Evolutionary conservation across 2,329 filamentous ascomycete species (phyloP).

Genomic region (Penicillium fuscoglaucum): DNA sequence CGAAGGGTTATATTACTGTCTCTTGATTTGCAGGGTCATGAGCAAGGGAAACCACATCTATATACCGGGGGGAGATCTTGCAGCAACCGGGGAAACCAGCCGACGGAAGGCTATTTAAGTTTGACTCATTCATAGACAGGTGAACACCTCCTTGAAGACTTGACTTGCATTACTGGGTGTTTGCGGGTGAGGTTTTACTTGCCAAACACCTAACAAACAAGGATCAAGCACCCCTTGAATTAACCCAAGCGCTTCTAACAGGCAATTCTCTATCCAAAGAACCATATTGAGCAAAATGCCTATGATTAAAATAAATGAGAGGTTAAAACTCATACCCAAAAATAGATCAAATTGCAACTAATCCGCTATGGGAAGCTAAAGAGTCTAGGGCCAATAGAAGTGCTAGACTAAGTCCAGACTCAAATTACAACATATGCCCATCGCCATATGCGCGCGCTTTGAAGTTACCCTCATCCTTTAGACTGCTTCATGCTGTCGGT

Average conservation of each 20-base stretch:
- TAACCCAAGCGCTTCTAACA: neutral
- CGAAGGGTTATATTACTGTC: neutral
- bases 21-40: slow-evolving; percentile 3
- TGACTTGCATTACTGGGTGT: slow-evolving; percentile 9
- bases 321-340: slow-evolving; percentile 1
- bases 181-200: slow-evolving; percentile 1
- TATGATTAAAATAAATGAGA: neutral
- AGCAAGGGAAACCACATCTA: slow-evolving; percentile 19
- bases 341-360: slow-evolving; percentile 7
- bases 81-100: slow-evolving; percentile 13
- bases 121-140: slow-evolving; percentile 5
- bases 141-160: slow-evolving; percentile 3
- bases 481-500: neutral
- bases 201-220: neutral
- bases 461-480: neutral
- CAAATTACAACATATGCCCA: neutral
- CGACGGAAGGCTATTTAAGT: slow-evolving; percentile 4
- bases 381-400: slow-evolving; percentile 1
- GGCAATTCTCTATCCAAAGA: neutral
- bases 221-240: neutral
- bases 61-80: slow-evolving; percentile 9
- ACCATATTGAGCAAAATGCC: neutral
- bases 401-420: slow-evolving; percentile 6
- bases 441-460: slow-evolving; percentile 14
- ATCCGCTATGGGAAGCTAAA: slow-evolving; percentile 9